Evolutionary conservation across 805 yeast genomes (phyloP), one percentile per base, ranked within the genome.

Genomic region (Hanseniaspora singularis): DNA sequence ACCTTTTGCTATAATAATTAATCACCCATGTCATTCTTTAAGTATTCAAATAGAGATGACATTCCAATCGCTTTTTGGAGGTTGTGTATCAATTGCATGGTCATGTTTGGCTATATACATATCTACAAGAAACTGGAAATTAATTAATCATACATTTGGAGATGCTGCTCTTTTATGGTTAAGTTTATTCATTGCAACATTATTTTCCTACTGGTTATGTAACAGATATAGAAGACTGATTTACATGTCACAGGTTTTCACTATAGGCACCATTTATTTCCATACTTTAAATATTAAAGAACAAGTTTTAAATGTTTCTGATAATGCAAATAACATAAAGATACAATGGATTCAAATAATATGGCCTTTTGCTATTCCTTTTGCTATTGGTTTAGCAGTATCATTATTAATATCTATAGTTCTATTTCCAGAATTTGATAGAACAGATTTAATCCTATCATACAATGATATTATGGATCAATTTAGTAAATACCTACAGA

Each of bases 31-130:
- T 1, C 66, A 73, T 46, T 60, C 66, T 4, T 42, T 69, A 6
- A 76, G 76, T 10, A 62, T 70, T 1, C 77, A 72, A 53, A 12
- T 70, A 3, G 76, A 72, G 53, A 64, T 71, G 47, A 64, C 72
- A 0, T 1, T 66, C 3, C 57, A 57, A 12, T 66, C 75, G 0
- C 54, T 67, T 2, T 0, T 64, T 0, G 76, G 76, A 1, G 56
- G 61, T 1, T 60, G 63, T 0, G 44, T 70, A 3, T 76, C 70
- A 2, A 50, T 69, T 33, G 75, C 69, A 0, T 69, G 74, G 71
- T 61, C 70, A 1, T 55, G 70, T 0, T 49, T 71, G 22, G 68
- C 73, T 1, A 55, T 71, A 54, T 68, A 58, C 44, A 55, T 72
- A 1, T 64, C 74, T 3, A 60, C 62, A 0, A 61, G 67, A 1